These are phyloP conservation scores for Lagenaria siceraria DNA, from an alignment of 306 rosid species.

Conservation along the genomic window DNA sequence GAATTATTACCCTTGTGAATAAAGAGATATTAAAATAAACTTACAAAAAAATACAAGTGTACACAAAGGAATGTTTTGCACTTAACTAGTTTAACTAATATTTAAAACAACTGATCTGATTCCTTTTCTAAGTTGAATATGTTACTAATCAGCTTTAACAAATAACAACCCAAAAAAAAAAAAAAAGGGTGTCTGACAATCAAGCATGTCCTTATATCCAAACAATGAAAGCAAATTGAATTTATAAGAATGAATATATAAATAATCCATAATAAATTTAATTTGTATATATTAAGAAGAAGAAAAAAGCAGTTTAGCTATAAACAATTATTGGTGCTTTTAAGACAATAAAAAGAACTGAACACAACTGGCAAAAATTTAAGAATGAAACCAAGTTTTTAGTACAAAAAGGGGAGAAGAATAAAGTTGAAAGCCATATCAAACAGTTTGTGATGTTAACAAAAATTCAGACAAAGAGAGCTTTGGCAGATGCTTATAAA, in stretches of 20 bases:
- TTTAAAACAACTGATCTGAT: not conserved
- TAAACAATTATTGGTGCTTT: not conserved
- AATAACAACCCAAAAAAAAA: not conserved
- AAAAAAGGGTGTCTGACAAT: not conserved
- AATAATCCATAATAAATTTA: not conserved
- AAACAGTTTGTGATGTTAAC: not conserved
- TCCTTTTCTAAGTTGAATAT: not conserved
- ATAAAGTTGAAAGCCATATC: conserved; percentile 2
- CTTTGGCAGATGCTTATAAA: not conserved
- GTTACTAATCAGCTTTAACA: not conserved
- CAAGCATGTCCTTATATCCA: not conserved
- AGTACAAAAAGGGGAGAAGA: conserved; percentile 1
- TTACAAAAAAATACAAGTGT: no score
- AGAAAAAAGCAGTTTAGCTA: not conserved
- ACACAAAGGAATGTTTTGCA: no score
- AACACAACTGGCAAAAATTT: not conserved
- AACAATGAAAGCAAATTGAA: not conserved
- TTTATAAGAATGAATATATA: not conserved
- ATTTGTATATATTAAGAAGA: not conserved
- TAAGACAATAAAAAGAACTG: not conserved
- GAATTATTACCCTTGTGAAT: no score
- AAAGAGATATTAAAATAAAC: no score
- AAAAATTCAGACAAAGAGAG: not conserved
- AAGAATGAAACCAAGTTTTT: not conserved
- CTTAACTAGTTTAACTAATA: not conserved